phyloP scores from a whole-genome alignment of 768 basidiomycete genomes.

The Mycena kentingensis region DNA sequence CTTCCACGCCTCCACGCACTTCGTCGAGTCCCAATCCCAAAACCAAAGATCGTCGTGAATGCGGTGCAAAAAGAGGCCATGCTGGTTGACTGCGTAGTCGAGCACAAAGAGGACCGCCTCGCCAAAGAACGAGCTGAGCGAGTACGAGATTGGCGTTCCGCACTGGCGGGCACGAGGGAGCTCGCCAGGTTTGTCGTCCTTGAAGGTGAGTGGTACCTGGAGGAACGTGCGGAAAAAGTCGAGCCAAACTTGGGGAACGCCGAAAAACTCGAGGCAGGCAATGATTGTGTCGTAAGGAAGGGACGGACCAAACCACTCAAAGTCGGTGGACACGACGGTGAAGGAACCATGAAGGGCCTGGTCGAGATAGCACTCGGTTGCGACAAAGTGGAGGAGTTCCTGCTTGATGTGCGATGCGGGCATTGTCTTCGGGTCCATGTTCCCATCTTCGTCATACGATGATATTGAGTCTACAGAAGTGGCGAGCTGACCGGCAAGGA shows the following conservation, averaged over 20 bases:
- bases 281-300: slow-evolving; percentile 45
- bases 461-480: slow-evolving; percentile 9
- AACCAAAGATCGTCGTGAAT: slow-evolving; percentile 52
- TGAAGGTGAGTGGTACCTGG: slow-evolving; percentile 36
- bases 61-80: slow-evolving; percentile 45
- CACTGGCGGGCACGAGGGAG: slow-evolving; percentile 35
- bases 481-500: slow-evolving; percentile 38
- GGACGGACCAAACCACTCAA: slow-evolving; percentile 39
- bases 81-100: slow-evolving; percentile 51
- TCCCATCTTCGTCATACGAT: slow-evolving; percentile 30
- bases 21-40: slow-evolving; percentile 36
- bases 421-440: slow-evolving; percentile 19
- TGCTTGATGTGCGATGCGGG: slow-evolving; percentile 37
- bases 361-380: slow-evolving; percentile 44
- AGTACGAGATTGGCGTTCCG: slow-evolving; percentile 46
- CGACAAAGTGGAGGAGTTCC: slow-evolving; percentile 42
- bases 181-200: slow-evolving; percentile 28
- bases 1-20: slow-evolving; percentile 40
- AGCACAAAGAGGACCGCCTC: slow-evolving; percentile 46
- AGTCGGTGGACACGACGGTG: slow-evolving; percentile 41
- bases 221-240: slow-evolving; percentile 38
- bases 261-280: slow-evolving; percentile 31
- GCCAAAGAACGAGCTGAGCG: slow-evolving; percentile 43
- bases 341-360: slow-evolving; percentile 35
- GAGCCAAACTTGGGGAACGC: slow-evolving; percentile 26